Percentiles rank a stretch among this genome's conserved stretches.
These are phyloP conservation scores for Solanum hybrid DNA, from an alignment of 305 asterid species.

Conservation along the genomic window DNA sequence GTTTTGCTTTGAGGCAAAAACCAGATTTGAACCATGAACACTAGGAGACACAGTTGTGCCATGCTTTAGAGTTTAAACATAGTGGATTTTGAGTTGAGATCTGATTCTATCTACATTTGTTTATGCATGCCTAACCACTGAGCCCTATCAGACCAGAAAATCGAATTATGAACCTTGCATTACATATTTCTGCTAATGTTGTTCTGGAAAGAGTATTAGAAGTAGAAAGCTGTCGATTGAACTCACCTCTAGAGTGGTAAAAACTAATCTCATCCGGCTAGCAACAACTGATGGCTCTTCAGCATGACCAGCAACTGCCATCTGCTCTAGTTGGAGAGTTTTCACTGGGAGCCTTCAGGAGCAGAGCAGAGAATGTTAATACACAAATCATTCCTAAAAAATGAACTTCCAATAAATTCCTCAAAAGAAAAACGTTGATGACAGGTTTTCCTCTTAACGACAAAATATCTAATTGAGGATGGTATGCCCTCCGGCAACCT, in stretches of 20 bases:
- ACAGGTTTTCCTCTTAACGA: background rate
- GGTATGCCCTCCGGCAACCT: conserved; percentile 5
- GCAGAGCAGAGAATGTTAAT: background rate
- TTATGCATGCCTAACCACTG: background rate
- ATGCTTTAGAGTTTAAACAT: background rate
- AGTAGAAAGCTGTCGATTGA: background rate
- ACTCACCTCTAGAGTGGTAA: conserved; percentile 85
- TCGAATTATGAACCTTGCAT: background rate
- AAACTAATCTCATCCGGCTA: conserved; percentile 84
- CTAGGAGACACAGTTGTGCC: background rate
- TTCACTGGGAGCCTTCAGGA: conserved; percentile 90
- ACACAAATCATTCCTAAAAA: background rate
- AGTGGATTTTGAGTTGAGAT: background rate
- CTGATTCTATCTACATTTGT: background rate
- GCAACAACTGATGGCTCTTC: conserved; percentile 89
- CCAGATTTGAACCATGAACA: background rate
- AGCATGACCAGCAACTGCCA: conserved; percentile 69
- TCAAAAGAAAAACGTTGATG: background rate
- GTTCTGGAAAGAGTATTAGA: background rate
- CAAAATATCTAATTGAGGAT: background rate
- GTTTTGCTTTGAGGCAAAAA: background rate
- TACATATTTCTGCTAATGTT: background rate
- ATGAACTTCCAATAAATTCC: background rate
- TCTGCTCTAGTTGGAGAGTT: conserved; percentile 86
- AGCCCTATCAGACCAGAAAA: background rate